Conservation (phyloP, 192 early-diverging fungal genomes). For the Umbelopsis ramanniana region DNA sequence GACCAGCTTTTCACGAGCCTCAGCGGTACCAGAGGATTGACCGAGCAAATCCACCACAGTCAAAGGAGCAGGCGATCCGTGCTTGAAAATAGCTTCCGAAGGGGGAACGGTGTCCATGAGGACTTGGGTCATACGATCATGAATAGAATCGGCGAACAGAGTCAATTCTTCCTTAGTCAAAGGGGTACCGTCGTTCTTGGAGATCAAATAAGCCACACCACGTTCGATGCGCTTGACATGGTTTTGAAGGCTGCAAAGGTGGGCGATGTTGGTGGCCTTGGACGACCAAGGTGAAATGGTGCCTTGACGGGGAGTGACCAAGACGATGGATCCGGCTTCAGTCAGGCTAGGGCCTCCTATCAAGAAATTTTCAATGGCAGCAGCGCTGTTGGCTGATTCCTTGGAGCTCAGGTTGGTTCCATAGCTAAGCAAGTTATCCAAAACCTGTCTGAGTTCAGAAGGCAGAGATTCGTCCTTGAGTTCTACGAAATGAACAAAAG, state of each 20-base stretch:
- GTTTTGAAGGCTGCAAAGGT: conserved; percentile 80
- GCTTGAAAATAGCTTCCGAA: conserved; percentile 71
- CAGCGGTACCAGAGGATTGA: conserved; percentile 36
- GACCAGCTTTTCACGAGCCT: conserved; percentile 66
- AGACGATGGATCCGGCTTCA: conserved; percentile 51
- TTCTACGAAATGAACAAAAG: conserved; percentile 82
- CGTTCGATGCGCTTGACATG: conserved; percentile 88
- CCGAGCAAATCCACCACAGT: conserved; percentile 52
- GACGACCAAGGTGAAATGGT: conserved; percentile 99
- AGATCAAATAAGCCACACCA: conserved; percentile 75
- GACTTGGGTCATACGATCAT: conserved; percentile 97
- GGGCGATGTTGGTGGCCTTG: conserved; percentile 98
- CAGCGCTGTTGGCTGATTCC: conserved; percentile 30
- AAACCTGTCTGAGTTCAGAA: conserved; percentile 45
- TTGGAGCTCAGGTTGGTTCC: conserved; percentile 44
- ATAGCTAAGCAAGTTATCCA: conserved; percentile 55
- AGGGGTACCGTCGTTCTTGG: conserved; percentile 40
- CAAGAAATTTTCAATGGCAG: conserved; percentile 26
- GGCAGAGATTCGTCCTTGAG: conserved; percentile 36
- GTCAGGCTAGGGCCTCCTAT: conserved; percentile 31
- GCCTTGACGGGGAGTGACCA: conserved; percentile 89
- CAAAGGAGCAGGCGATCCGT: conserved; percentile 67
- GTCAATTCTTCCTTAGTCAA: conserved; percentile 53
- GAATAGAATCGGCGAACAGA: conserved; percentile 56
- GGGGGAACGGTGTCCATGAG: conserved; percentile 68